Evolutionary conservation across 352 stramenopile species (phyloP), one percentile per base, ranked within the genome.

Genomic region (Nothophytophthora sp.): DNA sequence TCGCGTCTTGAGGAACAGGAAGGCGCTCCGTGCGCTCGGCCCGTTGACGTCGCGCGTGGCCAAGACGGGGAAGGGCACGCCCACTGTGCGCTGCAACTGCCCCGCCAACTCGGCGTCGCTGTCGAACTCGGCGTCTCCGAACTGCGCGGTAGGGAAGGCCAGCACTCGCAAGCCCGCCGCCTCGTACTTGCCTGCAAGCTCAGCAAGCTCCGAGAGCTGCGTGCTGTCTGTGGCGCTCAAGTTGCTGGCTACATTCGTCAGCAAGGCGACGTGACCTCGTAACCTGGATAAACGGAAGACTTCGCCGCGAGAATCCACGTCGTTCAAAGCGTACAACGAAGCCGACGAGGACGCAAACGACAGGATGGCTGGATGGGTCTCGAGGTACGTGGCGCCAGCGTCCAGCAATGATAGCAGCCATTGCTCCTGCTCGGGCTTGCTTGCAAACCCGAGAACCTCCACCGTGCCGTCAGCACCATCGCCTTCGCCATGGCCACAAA

Each of bases 121-220:
- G 13, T 59, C 42, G 25, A 90, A 81, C 49, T 96, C 84, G 55
- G 92, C 82, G 38, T 63, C 69, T 38, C 68, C 65, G 53, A 97
- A 96, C 55, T 96, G 88, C 49, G 94, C 90, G 57, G 80, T 93
- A 18, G 90, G 88, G 60, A 96, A 96, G 2, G 76, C 79, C 20
- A 96, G 54, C 7, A 93, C 51, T 37, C 78, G 69, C 18, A 96
- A 60, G 0, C 81, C 83, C 18, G 66, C 64, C 2, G 60, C 45
- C 35, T 53, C 55, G 48, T 87, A 94, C 38, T 85, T 85, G 15
- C 73, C 57, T 19, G 63, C 70, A 4, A 96, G 50, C 29, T 87
- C 56, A 9, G 51, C 62, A 16, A 96, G 74, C 65, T 96, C 78
- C 50, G 67, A 68, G 69, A 96, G 83, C 51, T 96, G 92, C 49